Percentiles rank a stretch among this genome's conserved stretches.
Evolutionary conservation across 108 stramenopile species (phyloP).

Genomic region (Craspedostauros australis): DNA sequence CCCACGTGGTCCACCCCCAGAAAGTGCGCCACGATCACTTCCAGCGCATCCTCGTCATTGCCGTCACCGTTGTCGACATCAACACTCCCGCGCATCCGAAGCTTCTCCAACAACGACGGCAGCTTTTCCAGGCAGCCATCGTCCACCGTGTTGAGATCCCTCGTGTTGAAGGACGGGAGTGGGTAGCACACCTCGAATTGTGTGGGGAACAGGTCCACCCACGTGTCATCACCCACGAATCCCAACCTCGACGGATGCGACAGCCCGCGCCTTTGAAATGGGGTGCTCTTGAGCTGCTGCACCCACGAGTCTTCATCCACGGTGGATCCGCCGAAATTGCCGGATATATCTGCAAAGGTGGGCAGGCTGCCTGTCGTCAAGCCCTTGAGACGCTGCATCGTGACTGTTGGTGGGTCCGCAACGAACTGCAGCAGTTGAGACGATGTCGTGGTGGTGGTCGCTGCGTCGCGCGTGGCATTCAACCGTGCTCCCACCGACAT

Average conservation of each 20-base stretch:
- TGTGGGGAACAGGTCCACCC: slow-evolving; percentile 90
- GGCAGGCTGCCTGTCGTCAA: slow-evolving; percentile 94
- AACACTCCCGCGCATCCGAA: slow-evolving; percentile 19
- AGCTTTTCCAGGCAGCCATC: slow-evolving; percentile 80
- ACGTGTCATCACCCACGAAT: slow-evolving; percentile 98
- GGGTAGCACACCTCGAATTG: slow-evolving; percentile 81
- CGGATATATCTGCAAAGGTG: slow-evolving; percentile 92
- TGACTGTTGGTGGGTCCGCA: slow-evolving; percentile 98
- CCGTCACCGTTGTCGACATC: no score
- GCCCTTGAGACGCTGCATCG: slow-evolving; percentile 97
- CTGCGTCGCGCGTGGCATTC: slow-evolving; percentile 1
- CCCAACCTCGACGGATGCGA: slow-evolving; percentile 34
- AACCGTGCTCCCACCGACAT: slow-evolving; percentile 62
- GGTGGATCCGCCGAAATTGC: slow-evolving; percentile 55
- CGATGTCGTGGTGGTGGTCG: slow-evolving; percentile 19
- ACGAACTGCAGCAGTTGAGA: slow-evolving; percentile 79
- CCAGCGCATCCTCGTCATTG: slow-evolving; percentile 32
- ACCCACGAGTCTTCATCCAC: slow-evolving; percentile 87
- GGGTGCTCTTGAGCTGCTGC: slow-evolving; percentile 41
- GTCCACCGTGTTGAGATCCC: slow-evolving; percentile 97
- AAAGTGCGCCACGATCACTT: slow-evolving; percentile 83
- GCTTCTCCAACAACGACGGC: slow-evolving; percentile 38
- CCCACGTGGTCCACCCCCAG: slow-evolving; percentile 97
- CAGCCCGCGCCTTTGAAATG: slow-evolving; percentile 7
- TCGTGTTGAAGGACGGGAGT: slow-evolving; percentile 94